These are phyloP conservation scores for Neospermospora avenae DNA, from an alignment of 2,329 filamentous ascomycete genomes.

Conservation along the genomic window DNA sequence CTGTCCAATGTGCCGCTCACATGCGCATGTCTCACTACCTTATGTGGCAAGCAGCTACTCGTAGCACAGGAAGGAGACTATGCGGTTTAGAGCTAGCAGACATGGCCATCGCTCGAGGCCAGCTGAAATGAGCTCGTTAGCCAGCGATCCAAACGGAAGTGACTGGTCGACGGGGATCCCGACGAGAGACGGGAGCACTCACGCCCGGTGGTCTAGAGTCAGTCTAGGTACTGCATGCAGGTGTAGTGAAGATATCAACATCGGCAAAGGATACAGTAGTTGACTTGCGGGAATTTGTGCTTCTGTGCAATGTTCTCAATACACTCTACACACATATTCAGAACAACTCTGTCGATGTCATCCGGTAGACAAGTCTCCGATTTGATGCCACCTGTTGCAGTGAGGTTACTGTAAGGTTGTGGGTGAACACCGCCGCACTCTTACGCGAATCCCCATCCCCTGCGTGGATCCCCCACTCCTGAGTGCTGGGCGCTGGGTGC, in stretches of 20 bases:
- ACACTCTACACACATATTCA: background rate
- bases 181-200: background rate
- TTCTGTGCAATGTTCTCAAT: too few species aligned
- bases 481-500: slow-evolving; percentile 1
- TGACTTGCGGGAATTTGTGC: too few species aligned
- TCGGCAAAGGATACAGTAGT: too few species aligned
- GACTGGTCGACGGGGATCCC: background rate
- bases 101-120: background rate
- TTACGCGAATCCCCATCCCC: slow-evolving; percentile 2
- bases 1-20: too few species aligned
- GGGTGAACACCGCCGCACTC: background rate
- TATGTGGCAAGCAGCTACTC: background rate
- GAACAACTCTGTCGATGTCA: background rate
- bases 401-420: background rate
- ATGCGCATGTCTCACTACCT: background rate
- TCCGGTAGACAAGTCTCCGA: background rate
- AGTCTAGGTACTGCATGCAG: background rate
- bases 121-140: background rate
- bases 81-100: background rate
- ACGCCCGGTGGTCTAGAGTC: background rate
- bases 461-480: slow-evolving; percentile 4
- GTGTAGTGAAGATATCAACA: background rate
- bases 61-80: background rate
- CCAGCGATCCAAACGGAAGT: background rate
- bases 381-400: background rate